Evolutionary conservation across 192 early-diverging fungal species (phyloP), one percentile per base, ranked within the genome.

Genomic region (Coemansia umbellata): DNA sequence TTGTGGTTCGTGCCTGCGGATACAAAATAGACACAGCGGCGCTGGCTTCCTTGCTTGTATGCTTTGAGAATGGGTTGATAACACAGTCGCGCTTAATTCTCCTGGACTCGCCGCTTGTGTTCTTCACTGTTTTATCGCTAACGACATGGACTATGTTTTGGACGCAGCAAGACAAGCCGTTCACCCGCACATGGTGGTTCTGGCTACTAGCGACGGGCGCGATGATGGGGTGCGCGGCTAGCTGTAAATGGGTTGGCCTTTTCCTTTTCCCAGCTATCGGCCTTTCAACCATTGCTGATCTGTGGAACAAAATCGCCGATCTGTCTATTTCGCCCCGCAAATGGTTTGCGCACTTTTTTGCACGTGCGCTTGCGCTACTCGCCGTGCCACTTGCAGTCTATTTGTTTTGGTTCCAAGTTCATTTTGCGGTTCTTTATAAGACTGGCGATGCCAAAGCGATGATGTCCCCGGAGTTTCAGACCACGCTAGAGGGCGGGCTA

Each of bases 171-270:
- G 26, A 58, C 33, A 83, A 78, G 15, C 82, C 93, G 15, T 96
- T 95, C 43, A 69, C 81, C 9, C 58, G 72, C 19, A 66, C 76
- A 44, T 99, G 97, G 97, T 98, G 90, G 84, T 56, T 79, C 15
- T 97, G 95, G 94, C 76, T 99, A 32, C 42, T 82, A n/a, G 24
- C 89, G 59, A 95, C 95, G 0, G 97, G 97, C 14, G 57, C 84
- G 6, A 80, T 81, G 19, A 69, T 97, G 55, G 93, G 90, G 0
- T 78, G 83, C 28, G 77, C 84, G 4, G 66, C 77, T 7, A 87
- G 95, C 57, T 84, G 88, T 67, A 98, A 98, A 62, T 92, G 91
- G 91, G 94, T 97, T 8, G 97, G 94, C 2, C 72, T 98, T 33
- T 93, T 99, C 52, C 86, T 89, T 3, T 82, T 98, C 59, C 90